Conservation (phyloP, 306 rosid species). For the Vigna trinervia region DNA sequence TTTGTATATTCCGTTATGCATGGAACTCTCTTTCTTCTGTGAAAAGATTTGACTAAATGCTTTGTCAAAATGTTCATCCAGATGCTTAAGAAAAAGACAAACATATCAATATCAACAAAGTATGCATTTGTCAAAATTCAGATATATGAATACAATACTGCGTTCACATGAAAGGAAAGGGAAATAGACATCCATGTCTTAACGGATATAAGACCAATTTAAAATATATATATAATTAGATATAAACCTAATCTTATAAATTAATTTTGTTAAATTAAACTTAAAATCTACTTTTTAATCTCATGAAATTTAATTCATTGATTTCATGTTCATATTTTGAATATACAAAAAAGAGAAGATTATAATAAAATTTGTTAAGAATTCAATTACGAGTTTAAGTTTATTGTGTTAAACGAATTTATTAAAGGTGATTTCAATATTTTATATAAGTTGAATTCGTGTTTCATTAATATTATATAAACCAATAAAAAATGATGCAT, state of each 20-base stretch:
- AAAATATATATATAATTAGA: no score
- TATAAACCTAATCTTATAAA: no score
- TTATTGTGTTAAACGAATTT: no score
- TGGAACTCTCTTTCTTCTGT: constrained; percentile 52
- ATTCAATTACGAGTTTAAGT: no score
- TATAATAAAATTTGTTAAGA: not conserved
- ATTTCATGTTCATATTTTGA: not conserved
- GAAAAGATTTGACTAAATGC: constrained; percentile 49
- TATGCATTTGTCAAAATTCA: constrained; percentile 22
- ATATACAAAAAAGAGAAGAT: not conserved
- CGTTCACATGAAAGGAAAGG: constrained; percentile 6
- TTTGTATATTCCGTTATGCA: constrained; percentile 55
- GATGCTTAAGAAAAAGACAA: constrained; percentile 26
- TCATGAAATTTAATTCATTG: not conserved
- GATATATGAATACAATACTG: constrained; percentile 10
- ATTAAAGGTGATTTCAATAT: no score
- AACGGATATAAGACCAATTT: no score
- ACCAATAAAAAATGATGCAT: not conserved
- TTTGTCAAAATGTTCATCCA: constrained; percentile 44
- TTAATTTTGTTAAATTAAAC: no score
- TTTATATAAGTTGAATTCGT: no score
- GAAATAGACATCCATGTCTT: not conserved
- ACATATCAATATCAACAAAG: constrained; percentile 28
- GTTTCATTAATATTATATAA: no score
- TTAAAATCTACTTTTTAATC: no score